These are phyloP conservation scores for Mantamonas sphyraenae DNA, from an alignment of 78 protist genomes.

Conservation along the genomic window DNA sequence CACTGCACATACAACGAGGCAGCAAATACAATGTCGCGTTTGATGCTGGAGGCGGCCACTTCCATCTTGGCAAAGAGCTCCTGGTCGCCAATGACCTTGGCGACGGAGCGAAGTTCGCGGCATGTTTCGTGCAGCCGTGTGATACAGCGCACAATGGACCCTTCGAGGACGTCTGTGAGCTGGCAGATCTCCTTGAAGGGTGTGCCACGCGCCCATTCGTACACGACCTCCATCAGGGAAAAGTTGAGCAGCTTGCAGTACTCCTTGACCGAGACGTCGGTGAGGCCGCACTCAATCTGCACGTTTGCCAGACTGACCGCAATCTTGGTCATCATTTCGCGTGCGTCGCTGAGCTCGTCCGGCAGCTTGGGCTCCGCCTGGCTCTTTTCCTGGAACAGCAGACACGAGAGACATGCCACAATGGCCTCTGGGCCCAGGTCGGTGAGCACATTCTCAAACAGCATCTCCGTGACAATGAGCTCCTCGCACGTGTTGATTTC, in stretches of 20 bases:
- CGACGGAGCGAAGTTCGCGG: conserved; percentile 79
- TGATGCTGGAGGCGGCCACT: conserved; percentile 64
- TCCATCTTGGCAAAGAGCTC: conserved; percentile 70
- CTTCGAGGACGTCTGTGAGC: conserved; percentile 72
- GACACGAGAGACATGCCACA: conserved; percentile 55
- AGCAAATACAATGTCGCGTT: conserved; percentile 66
- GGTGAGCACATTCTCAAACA: conserved; percentile 67
- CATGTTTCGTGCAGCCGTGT: conserved; percentile 76
- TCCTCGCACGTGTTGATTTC: conserved; percentile 62
- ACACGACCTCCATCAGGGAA: conserved; percentile 52
- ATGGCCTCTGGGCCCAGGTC: conserved; percentile 52
- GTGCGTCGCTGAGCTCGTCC: neutral
- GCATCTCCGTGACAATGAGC: conserved; percentile 71
- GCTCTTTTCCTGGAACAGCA: conserved; percentile 67
- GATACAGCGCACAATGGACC: conserved; percentile 82
- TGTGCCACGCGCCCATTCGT: conserved; percentile 85
- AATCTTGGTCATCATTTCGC: neutral
- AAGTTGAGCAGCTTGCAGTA: conserved; percentile 21
- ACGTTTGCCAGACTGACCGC: conserved; percentile 15
- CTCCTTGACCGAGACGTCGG: conserved; percentile 6
- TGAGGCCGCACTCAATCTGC: conserved; percentile 50
- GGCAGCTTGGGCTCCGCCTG: conserved; percentile 11
- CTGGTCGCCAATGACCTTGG: conserved; percentile 83
- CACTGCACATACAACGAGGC: conserved; percentile 44
- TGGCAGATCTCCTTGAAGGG: conserved; percentile 61